phyloP scores from a whole-genome alignment of 2,329 filamentous ascomycete genomes.

The Microcera coccophila region DNA sequence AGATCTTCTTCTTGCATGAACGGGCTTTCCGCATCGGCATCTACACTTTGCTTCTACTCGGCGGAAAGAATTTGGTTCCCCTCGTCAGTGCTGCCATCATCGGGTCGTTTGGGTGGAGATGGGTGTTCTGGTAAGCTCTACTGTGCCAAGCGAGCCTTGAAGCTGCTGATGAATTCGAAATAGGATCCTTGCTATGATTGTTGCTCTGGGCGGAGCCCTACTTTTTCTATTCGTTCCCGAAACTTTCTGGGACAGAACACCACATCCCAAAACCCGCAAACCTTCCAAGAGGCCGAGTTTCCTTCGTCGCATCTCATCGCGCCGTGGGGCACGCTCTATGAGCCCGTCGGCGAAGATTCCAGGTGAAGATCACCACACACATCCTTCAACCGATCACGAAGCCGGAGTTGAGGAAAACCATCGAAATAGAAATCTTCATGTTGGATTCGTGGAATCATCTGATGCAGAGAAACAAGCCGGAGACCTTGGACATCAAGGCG shows the following conservation, averaged over 20 bases:
- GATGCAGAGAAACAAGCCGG: constrained; percentile 9
- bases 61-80: constrained; percentile 87
- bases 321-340: constrained; percentile 21
- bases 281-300: constrained; percentile 42
- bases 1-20: constrained; percentile 95
- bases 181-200: constrained; percentile 78
- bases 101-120: constrained; percentile 73
- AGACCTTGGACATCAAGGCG: not conserved
- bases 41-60: constrained; percentile 82
- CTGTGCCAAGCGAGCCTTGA: not conserved
- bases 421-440: constrained; percentile 42
- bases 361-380: constrained; percentile 7
- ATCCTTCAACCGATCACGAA: constrained; percentile 31
- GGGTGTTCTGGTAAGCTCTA: constrained; percentile 72
- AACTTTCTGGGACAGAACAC: constrained; percentile 90
- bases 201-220: constrained; percentile 64
- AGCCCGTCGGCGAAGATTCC: constrained; percentile 4
- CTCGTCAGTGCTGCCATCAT: constrained; percentile 85
- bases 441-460: constrained; percentile 49
- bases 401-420: not conserved
- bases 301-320: constrained; percentile 47
- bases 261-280: constrained; percentile 37
- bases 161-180: no score
- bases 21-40: constrained; percentile 89
- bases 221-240: constrained; percentile 91